These are phyloP conservation scores for Alternaria brassicae DNA, from an alignment of 2,329 filamentous ascomycete species.

Conservation along the genomic window DNA sequence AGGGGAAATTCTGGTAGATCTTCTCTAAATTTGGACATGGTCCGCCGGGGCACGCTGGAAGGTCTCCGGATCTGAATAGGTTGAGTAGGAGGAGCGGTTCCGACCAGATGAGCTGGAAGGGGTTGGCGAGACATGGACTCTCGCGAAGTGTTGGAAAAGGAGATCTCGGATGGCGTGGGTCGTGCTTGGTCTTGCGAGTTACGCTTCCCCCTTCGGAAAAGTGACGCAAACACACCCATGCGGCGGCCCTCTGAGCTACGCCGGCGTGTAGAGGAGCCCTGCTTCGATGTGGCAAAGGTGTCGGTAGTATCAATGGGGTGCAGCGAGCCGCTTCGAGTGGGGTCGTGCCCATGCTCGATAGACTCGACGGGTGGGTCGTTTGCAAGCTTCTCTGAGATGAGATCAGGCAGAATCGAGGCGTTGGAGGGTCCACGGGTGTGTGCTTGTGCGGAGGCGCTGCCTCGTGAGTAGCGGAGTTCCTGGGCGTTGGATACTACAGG, in stretches of 20 bases:
- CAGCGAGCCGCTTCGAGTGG: constrained; percentile 42
- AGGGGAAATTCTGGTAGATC: constrained; percentile 86
- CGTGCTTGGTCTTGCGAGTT: constrained; percentile 56
- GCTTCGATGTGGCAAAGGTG: constrained; percentile 38
- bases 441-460: constrained; percentile 56
- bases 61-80: constrained; percentile 54
- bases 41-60: constrained; percentile 73
- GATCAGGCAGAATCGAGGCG: constrained; percentile 61
- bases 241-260: constrained; percentile 48
- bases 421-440: constrained; percentile 59
- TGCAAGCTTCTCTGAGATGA: constrained; percentile 53
- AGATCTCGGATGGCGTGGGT: constrained; percentile 69
- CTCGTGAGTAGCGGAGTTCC: constrained; percentile 57
- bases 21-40: constrained; percentile 89
- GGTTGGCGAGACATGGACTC: constrained; percentile 76
- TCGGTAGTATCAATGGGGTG: constrained; percentile 44
- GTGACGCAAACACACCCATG: constrained; percentile 54
- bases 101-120: constrained; percentile 58
- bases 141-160: constrained; percentile 86
- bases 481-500: constrained; percentile 59
- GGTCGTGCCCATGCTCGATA: constrained; percentile 47
- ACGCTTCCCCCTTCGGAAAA: constrained; percentile 73
- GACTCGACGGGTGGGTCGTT: constrained; percentile 51
- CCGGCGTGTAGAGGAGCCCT: constrained; percentile 29
- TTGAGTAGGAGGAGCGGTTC: constrained; percentile 46